phyloP scores from a whole-genome alignment of 306 rosid genomes.

The Cotoneaster glaucophyllus region DNA sequence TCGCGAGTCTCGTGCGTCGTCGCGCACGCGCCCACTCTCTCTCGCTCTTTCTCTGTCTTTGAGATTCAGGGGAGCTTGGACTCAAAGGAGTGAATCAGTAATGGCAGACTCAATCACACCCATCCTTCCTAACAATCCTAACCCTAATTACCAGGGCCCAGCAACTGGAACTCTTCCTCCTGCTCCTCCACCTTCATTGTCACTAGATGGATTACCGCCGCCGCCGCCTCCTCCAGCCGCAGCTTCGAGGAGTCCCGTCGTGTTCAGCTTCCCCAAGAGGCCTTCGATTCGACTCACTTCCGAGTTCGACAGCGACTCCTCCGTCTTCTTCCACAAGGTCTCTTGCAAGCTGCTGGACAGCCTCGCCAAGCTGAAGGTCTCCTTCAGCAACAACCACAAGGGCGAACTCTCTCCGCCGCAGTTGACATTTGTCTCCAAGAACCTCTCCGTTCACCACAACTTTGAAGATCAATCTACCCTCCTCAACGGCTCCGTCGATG shows the following conservation, averaged over 20 bases:
- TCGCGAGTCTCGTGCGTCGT: neutral
- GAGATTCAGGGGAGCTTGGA: neutral
- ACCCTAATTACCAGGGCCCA: constrained; percentile 31
- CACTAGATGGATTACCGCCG: neutral
- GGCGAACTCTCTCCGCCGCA: constrained; percentile 70
- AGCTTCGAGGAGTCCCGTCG: neutral
- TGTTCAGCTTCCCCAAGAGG: constrained; percentile 41
- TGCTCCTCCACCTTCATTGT: constrained; percentile 14
- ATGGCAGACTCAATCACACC: constrained; percentile 31
- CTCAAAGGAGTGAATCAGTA: neutral
- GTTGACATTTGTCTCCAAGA: constrained; percentile 49
- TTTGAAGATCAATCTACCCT: constrained; percentile 58
- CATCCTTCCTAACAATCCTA: constrained; percentile 11
- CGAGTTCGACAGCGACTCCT: constrained; percentile 84
- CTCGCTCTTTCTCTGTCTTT: neutral
- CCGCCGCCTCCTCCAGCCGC: neutral
- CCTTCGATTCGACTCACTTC: constrained; percentile 61
- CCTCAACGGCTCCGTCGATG: constrained; percentile 51
- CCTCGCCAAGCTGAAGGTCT: constrained; percentile 70
- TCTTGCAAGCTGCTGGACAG: constrained; percentile 75
- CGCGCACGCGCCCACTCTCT: neutral
- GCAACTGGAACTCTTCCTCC: neutral
- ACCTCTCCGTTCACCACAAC: constrained; percentile 60
- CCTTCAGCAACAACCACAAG: constrained; percentile 47
- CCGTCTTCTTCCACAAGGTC: constrained; percentile 59